Evolutionary conservation across 345 rosid species (phyloP).

Genomic region (Ricinus communis): DNA sequence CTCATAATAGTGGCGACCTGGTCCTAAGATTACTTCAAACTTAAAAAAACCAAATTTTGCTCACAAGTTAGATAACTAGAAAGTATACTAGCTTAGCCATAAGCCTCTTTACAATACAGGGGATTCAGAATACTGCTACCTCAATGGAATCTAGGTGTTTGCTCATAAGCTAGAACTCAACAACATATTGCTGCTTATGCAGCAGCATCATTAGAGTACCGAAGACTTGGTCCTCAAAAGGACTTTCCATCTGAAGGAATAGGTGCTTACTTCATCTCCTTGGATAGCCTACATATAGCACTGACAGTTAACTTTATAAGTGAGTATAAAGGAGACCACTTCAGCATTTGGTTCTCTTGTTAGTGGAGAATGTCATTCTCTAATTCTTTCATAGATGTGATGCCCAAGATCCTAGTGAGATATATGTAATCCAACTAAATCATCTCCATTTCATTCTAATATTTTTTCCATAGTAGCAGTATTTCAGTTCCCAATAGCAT

Average conservation of each 20-base stretch:
- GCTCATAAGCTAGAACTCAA: not conserved
- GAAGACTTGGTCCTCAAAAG: not conserved
- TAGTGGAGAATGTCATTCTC: no score
- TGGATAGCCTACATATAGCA: no score
- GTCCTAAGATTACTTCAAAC: not conserved
- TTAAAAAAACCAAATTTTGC: not conserved
- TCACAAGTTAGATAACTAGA: not conserved
- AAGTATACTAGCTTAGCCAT: not conserved
- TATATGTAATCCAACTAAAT: not conserved
- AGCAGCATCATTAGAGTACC: not conserved
- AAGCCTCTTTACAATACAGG: not conserved
- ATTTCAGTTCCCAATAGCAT: not conserved
- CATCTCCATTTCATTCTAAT: not conserved
- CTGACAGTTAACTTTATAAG: no score
- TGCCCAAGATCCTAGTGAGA: no score
- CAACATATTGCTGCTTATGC: not conserved
- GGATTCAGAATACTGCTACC: not conserved
- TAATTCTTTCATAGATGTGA: no score
- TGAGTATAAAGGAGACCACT: not conserved
- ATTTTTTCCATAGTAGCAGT: not conserved
- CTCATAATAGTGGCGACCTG: not conserved
- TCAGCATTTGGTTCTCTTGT: not conserved
- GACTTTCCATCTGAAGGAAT: not conserved
- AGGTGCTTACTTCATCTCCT: not conserved
- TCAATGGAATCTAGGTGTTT: not conserved